phyloP scores from a whole-genome alignment of 2,329 filamentous ascomycete genomes.

The Pseudocercospora macadamiae region DNA sequence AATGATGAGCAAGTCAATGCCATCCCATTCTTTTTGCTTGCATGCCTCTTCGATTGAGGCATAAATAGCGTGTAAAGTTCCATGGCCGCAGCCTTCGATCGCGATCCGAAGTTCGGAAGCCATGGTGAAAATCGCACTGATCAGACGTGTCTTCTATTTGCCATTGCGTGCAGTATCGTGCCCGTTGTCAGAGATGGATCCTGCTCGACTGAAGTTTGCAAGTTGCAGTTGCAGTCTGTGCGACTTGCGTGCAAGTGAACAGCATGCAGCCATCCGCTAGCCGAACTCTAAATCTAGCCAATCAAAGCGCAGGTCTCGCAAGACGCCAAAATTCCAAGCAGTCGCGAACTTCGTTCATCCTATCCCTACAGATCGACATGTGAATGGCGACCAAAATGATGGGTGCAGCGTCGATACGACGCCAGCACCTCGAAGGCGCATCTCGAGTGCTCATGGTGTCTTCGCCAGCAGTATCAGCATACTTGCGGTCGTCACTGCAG shows the following conservation, averaged over 20 bases:
- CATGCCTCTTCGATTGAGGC: slow-evolving; percentile 72
- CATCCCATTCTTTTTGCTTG: slow-evolving; percentile 72
- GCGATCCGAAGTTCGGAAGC: slow-evolving; percentile 66
- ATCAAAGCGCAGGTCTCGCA: neutral
- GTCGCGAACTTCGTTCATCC: neutral
- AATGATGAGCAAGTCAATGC: slow-evolving; percentile 88
- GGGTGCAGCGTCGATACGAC: slow-evolving; percentile 2
- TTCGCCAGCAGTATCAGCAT: slow-evolving; percentile 22
- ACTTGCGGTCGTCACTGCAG: too few relatives aligned
- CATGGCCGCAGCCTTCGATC: slow-evolving; percentile 90
- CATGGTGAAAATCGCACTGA: slow-evolving; percentile 4
- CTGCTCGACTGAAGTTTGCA: neutral
- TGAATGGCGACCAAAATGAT: neutral
- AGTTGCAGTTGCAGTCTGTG: neutral
- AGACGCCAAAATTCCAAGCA: neutral
- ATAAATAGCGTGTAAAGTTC: slow-evolving; percentile 89
- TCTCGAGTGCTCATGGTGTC: slow-evolving; percentile 10
- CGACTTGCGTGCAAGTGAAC: neutral
- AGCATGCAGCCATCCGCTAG: slow-evolving; percentile 15
- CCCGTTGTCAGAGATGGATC: neutral
- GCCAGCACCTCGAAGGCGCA: slow-evolving; percentile 7
- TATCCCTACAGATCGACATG: neutral
- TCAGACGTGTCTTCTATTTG: neutral
- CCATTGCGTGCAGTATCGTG: neutral
- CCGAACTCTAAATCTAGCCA: neutral